Evolutionary conservation across 345 rosid genomes (phyloP).

Genomic region (Rhizophora apiculata): DNA sequence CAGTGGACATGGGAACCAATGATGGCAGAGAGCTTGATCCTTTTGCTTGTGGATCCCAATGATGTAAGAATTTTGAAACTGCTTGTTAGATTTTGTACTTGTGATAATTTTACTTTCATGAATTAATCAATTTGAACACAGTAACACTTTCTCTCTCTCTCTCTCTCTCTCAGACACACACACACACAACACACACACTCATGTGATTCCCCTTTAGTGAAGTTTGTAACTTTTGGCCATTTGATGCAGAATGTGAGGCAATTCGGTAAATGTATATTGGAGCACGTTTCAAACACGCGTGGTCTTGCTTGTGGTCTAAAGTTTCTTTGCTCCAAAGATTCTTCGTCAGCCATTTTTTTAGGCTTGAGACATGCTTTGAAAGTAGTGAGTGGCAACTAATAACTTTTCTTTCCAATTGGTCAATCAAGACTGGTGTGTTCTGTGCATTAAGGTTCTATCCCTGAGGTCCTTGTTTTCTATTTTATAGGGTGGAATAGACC

Average conservation of each 20-base stretch:
- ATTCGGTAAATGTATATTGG: constrained; percentile 78
- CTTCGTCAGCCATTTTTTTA: constrained; percentile 49
- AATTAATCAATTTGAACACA: constrained; percentile 10
- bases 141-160: background rate
- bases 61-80: constrained; percentile 49
- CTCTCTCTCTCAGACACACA: no score
- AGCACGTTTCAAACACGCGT: constrained; percentile 72
- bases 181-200: background rate
- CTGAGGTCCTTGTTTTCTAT: background rate
- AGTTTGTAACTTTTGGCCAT: constrained; percentile 19
- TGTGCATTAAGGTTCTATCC: background rate
- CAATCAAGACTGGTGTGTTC: constrained; percentile 11
- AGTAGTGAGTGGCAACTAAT: constrained; percentile 46
- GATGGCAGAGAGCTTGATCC: constrained; percentile 82
- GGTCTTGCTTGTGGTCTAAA: constrained; percentile 83
- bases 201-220: constrained; percentile 14
- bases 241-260: constrained; percentile 76
- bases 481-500: background rate
- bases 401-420: constrained; percentile 17
- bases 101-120: background rate
- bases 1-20: constrained; percentile 94
- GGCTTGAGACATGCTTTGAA: constrained; percentile 80
- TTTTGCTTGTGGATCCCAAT: constrained; percentile 82
- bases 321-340: constrained; percentile 66
- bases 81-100: background rate